phyloP scores from a whole-genome alignment of 805 yeast species.

The Metschnikowia orientalis region DNA sequence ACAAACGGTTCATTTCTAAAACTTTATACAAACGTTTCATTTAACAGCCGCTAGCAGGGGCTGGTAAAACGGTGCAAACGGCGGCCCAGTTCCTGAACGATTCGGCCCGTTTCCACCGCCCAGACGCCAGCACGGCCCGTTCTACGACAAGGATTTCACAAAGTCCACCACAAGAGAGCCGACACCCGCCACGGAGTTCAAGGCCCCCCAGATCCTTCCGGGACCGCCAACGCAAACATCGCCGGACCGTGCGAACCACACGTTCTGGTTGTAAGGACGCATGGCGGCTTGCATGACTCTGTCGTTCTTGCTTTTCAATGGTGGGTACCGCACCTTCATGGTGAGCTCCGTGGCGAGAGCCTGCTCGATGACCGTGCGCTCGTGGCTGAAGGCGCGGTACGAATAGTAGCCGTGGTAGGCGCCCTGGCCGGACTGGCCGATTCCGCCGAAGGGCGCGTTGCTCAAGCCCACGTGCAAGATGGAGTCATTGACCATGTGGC shows the following conservation, averaged over 20 bases:
- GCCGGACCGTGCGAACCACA: slow-evolving; percentile 39
- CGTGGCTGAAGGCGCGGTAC: slow-evolving; percentile 64
- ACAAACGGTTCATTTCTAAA: too few species aligned
- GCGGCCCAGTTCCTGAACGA: too few species aligned
- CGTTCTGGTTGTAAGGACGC: slow-evolving; percentile 27
- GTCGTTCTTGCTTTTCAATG: slow-evolving; percentile 40
- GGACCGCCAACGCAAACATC: slow-evolving; percentile 35
- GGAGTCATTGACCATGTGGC: slow-evolving; percentile 63
- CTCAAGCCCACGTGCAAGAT: slow-evolving; percentile 64
- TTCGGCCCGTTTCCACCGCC: too few species aligned
- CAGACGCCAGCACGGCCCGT: too few species aligned
- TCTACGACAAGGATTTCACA: slow-evolving; percentile 7
- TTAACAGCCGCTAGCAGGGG: too few species aligned
- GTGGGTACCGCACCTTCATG: slow-evolving; percentile 64
- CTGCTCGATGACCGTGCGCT: slow-evolving; percentile 61
- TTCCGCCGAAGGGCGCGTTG: slow-evolving; percentile 85
- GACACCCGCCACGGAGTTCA: slow-evolving; percentile 31
- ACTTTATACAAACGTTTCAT: too few species aligned
- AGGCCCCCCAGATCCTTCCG: slow-evolving; percentile 25
- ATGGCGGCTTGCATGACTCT: slow-evolving; percentile 23
- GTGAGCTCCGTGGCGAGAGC: slow-evolving; percentile 60
- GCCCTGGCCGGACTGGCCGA: slow-evolving; percentile 82
- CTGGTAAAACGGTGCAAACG: too few species aligned
- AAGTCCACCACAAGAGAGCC: slow-evolving; percentile 23
- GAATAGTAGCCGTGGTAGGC: slow-evolving; percentile 74